These are phyloP conservation scores for Waltiozyma sp. DNA, from an alignment of 1,139 yeast species.

Conservation along the genomic window DNA sequence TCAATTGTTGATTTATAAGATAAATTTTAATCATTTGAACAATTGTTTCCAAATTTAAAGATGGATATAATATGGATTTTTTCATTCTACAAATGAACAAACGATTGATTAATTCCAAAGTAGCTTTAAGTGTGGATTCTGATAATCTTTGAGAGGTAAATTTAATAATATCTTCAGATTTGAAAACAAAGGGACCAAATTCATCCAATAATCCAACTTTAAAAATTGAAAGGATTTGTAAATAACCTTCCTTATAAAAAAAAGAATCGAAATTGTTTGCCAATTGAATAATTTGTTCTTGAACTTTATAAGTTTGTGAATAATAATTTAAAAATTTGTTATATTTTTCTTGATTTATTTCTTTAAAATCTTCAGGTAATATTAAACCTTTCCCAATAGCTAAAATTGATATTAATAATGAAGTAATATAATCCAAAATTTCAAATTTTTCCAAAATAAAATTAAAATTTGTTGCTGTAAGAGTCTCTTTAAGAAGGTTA, in stretches of 20 bases:
- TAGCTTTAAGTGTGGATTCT: conserved; percentile 21
- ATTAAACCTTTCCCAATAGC: conserved; percentile 62
- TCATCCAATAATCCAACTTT: conserved; percentile 43
- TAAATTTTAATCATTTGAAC: conserved; percentile 9
- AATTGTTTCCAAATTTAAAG: conserved; percentile 6
- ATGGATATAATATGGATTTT: conserved; percentile 3
- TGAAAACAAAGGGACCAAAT: conserved; percentile 43
- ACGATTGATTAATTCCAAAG: conserved; percentile 33
- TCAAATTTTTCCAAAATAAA: conserved; percentile 4
- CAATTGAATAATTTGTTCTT: conserved; percentile 29
- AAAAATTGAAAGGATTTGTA: conserved; percentile 30
- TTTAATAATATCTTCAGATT: conserved; percentile 4
- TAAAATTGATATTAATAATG: conserved; percentile 49
- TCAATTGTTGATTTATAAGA: conserved; percentile 7
- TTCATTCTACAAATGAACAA: conserved; percentile 25
- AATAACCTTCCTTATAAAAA: not conserved
- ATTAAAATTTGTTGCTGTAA: conserved; percentile 8
- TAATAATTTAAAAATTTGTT: not conserved
- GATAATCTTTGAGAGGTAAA: conserved; percentile 8
- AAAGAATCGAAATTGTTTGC: conserved; percentile 25
- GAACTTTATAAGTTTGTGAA: conserved; percentile 19
- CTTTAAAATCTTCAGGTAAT: conserved; percentile 39
- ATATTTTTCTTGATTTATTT: conserved; percentile 5
- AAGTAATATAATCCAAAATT: conserved; percentile 29
- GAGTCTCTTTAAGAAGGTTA: conserved; percentile 11